phyloP scores from a whole-genome alignment of 805 yeast genomes.

The Jamesozyma gamospora region DNA sequence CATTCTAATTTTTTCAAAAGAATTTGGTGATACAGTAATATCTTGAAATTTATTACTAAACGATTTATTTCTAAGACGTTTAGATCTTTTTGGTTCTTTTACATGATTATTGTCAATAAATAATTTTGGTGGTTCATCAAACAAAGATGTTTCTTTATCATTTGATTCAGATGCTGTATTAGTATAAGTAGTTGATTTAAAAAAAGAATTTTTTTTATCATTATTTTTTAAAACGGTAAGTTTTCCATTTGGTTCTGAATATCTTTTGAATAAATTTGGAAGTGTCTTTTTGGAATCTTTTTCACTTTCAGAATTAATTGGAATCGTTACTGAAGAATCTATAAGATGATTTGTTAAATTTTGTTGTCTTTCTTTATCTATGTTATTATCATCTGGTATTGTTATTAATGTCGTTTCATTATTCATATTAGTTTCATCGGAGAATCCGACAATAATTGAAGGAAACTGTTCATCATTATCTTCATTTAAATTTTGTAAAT shows the following conservation, averaged over 20 bases:
- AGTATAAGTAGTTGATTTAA: no score
- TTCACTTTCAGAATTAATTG: neutral
- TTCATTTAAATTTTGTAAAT: slow-evolving; percentile 7
- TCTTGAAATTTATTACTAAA: slow-evolving; percentile 61
- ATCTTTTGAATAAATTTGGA: neutral
- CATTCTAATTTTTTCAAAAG: slow-evolving; percentile 83
- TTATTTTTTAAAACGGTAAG: slow-evolving; percentile 42
- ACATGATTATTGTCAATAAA: neutral
- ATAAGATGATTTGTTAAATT: neutral
- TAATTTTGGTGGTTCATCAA: slow-evolving; percentile 2
- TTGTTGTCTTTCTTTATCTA: neutral
- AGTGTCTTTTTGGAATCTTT: neutral
- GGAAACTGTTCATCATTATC: slow-evolving; percentile 17
- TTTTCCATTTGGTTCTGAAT: slow-evolving; percentile 38
- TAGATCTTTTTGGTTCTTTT: slow-evolving; percentile 26
- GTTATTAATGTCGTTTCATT: neutral
- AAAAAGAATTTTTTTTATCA: no score
- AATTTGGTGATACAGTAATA: slow-evolving; percentile 75
- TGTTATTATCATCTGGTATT: neutral
- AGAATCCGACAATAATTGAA: slow-evolving; percentile 17
- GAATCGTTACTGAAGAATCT: no score
- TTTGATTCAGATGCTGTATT: slow-evolving; percentile 74
- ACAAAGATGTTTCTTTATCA: slow-evolving; percentile 17
- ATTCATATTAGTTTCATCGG: slow-evolving; percentile 5
- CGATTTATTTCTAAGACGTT: slow-evolving; percentile 35